Percentiles rank a stretch among this genome's conserved stretches.
Evolutionary conservation across 2,329 filamentous ascomycete genomes (phyloP).

Genomic region (Thelonectria olida): DNA sequence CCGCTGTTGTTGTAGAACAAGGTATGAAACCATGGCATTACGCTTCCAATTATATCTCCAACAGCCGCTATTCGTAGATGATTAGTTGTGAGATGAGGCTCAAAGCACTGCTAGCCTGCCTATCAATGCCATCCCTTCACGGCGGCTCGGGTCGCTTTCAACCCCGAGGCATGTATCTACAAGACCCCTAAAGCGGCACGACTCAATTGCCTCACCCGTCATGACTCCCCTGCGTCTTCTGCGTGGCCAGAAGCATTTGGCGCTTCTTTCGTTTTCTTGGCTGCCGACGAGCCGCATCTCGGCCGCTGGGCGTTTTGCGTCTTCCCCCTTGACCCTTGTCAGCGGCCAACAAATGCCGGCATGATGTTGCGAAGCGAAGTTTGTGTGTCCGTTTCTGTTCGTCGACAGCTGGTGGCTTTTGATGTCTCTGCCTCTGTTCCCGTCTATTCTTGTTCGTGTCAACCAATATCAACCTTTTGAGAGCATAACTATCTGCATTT

Average conservation of each 20-base stretch:
- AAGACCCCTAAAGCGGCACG: conserved; percentile 12
- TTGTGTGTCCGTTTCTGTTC: neutral
- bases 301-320: neutral
- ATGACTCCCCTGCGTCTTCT: conserved; percentile 4
- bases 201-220: neutral
- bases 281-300: conserved; percentile 24
- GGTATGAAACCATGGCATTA: neutral
- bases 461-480: no score
- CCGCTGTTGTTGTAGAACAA: neutral
- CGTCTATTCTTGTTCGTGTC: neutral
- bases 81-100: neutral
- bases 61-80: neutral
- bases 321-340: conserved; percentile 1
- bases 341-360: conserved; percentile 15
- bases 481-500: no score
- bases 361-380: conserved; percentile 2
- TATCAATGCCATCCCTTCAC: neutral
- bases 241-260: neutral
- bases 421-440: neutral
- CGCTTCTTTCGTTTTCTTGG: conserved; percentile 13
- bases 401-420: no score
- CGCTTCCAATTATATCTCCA: neutral
- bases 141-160: neutral
- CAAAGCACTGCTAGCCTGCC: no score
- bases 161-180: neutral